These are phyloP conservation scores for Stygiomarasmius scandens DNA, from an alignment of 1,284 basidiomycete species.

Conservation along the genomic window DNA sequence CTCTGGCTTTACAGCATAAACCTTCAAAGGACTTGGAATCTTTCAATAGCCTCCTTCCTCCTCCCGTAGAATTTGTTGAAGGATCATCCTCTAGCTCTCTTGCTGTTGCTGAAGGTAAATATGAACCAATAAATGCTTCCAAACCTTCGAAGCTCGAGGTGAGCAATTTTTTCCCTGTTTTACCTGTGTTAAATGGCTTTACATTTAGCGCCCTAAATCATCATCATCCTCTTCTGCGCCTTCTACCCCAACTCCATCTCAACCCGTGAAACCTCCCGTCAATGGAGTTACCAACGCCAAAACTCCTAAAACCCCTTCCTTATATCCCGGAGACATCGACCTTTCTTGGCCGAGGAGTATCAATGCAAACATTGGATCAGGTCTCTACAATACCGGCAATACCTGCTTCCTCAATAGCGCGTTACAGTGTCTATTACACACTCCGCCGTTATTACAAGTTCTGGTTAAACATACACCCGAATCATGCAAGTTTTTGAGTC, in stretches of 20 bases:
- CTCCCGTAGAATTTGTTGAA: constrained; percentile 78
- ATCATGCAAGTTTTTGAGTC: constrained; percentile 45
- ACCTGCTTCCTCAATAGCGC: constrained; percentile 98
- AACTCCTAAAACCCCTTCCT: constrained; percentile 26
- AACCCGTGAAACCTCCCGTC: constrained; percentile 12
- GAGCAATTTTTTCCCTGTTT: constrained; percentile 19
- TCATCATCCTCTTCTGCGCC: constrained; percentile 17
- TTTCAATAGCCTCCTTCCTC: constrained; percentile 74
- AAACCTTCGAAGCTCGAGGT: constrained; percentile 45
- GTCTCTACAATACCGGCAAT: constrained; percentile 91
- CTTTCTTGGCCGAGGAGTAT: constrained; percentile 54
- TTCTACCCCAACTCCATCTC: constrained; percentile 19
- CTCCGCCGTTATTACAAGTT: constrained; percentile 83
- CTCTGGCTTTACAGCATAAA: constrained; percentile 41
- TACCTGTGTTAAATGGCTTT: neutral
- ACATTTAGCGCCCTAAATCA: constrained; percentile 12
- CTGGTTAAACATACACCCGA: constrained; percentile 60
- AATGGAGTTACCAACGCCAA: constrained; percentile 20
- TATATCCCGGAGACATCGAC: constrained; percentile 59
- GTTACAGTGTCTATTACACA: constrained; percentile 93
- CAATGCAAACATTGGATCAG: constrained; percentile 48
- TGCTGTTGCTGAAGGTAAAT: constrained; percentile 70
- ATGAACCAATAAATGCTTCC: constrained; percentile 73
- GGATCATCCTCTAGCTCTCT: constrained; percentile 76
- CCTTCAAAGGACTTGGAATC: constrained; percentile 71